A percentile compares a stretch with the other conserved stretches of the same genome.
phyloP scores from a whole-genome alignment of 2,329 filamentous ascomycete species.

The Alternaria tenuissima region DNA sequence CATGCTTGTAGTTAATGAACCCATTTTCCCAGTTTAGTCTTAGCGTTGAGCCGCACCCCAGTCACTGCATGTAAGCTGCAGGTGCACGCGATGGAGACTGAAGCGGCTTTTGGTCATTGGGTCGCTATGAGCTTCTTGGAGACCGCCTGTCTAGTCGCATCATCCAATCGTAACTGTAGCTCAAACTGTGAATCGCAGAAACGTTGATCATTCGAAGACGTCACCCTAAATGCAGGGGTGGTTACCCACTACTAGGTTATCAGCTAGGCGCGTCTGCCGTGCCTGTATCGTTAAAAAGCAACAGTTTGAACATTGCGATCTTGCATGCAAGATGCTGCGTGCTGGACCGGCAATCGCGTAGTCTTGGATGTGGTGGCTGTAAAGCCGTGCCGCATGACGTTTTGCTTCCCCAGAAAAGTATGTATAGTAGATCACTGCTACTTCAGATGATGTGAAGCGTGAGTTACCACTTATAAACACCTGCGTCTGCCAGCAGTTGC shows the following conservation, averaged over 20 bases:
- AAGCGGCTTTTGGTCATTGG: slow-evolving; percentile 20
- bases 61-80: slow-evolving; percentile 25
- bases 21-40: slow-evolving; percentile 26
- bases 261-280: neutral
- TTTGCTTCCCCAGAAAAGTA: slow-evolving; percentile 3
- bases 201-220: neutral
- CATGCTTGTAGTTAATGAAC: slow-evolving; percentile 17
- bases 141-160: slow-evolving; percentile 5
- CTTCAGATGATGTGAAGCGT: slow-evolving; percentile 2
- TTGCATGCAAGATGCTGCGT: slow-evolving; percentile 5
- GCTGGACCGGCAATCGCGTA: slow-evolving; percentile 9
- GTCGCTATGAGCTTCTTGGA: slow-evolving; percentile 1
- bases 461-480: neutral
- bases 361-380: neutral
- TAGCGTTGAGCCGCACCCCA: slow-evolving; percentile 18
- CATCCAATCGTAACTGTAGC: slow-evolving; percentile 15
- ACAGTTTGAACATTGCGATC: neutral
- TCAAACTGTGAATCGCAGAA: slow-evolving; percentile 4
- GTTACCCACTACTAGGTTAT: neutral
- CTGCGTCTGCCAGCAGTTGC: neutral
- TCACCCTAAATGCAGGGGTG: slow-evolving; percentile 2
- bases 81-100: slow-evolving; percentile 13
- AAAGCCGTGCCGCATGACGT: neutral
- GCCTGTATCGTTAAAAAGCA: neutral
- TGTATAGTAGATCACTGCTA: slow-evolving; percentile 1